A percentile compares a stretch with the other conserved stretches of the same genome.
Evolutionary conservation across 2,329 filamentous ascomycete genomes (phyloP).

Genomic region (Neonectria coccinea): DNA sequence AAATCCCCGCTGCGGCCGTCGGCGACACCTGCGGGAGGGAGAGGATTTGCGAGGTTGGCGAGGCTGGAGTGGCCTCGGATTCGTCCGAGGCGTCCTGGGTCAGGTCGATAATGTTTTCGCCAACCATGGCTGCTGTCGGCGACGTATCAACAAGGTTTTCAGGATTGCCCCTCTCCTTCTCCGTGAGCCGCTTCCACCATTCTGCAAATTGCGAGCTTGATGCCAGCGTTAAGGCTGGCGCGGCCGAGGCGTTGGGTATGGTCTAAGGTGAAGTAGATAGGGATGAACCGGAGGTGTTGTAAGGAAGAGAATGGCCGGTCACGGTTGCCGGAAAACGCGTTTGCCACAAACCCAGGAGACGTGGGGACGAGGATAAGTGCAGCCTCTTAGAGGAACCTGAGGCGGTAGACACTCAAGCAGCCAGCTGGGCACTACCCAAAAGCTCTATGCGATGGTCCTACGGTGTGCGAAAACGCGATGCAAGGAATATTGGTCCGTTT

Average conservation of each 20-base stretch:
- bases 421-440: slow-evolving; percentile 24
- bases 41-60: neutral
- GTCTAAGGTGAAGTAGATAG: neutral
- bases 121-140: slow-evolving; percentile 31
- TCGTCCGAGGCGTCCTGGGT: slow-evolving; percentile 35
- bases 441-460: slow-evolving; percentile 11
- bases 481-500: slow-evolving; percentile 27
- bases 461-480: slow-evolving; percentile 24
- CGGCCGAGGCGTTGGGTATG: slow-evolving; percentile 11
- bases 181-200: slow-evolving; percentile 41
- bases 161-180: slow-evolving; percentile 44
- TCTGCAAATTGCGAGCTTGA: slow-evolving; percentile 30
- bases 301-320: slow-evolving; percentile 13
- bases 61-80: slow-evolving; percentile 20
- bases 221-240: slow-evolving; percentile 21
- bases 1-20: slow-evolving; percentile 1
- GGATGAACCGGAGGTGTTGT: slow-evolving; percentile 11
- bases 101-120: slow-evolving; percentile 35
- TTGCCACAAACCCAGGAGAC: slow-evolving; percentile 18
- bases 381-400: neutral
- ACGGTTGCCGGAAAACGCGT: slow-evolving; percentile 22
- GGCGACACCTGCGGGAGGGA: slow-evolving; percentile 5
- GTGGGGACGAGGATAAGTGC: neutral
- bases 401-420: neutral
- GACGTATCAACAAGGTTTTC: slow-evolving; percentile 41